A percentile compares a stretch with the other conserved stretches of the same genome.
phyloP scores from a whole-genome alignment of 2,329 filamentous ascomycete species.

The Incumbomyces delicatus region DNA sequence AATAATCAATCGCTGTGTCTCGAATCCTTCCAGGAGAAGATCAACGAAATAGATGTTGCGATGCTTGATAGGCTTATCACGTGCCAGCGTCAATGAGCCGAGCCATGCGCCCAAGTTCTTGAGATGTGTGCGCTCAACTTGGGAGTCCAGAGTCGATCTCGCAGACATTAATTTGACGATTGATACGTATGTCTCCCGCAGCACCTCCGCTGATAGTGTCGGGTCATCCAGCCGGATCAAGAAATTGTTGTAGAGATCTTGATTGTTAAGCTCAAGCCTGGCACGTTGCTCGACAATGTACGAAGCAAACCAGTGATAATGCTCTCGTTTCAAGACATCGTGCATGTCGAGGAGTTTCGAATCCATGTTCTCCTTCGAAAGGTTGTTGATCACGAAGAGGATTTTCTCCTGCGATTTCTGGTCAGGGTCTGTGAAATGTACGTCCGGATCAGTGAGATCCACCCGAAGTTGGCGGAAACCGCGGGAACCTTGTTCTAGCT shows the following conservation, averaged over 20 bases:
- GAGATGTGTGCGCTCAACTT: conserved; percentile 74
- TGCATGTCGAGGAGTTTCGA: conserved; percentile 75
- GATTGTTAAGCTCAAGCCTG: conserved; percentile 95
- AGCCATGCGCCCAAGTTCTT: conserved; percentile 95
- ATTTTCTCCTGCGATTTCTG: conserved; percentile 85
- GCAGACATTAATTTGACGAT: conserved; percentile 81
- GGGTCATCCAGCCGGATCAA: conserved; percentile 73
- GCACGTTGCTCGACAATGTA: conserved; percentile 93
- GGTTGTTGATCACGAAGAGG: conserved; percentile 91
- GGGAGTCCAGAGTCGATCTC: conserved; percentile 72
- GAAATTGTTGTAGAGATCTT: conserved; percentile 82
- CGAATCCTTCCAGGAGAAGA: conserved; percentile 82
- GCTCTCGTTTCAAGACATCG: conserved; percentile 64
- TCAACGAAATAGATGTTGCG: conserved; percentile 97
- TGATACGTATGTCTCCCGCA: conserved; percentile 84
- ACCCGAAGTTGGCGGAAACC: conserved; percentile 71
- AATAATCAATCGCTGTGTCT: conserved; percentile 80
- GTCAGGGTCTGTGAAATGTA: conserved; percentile 69
- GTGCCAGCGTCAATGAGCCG: conserved; percentile 81
- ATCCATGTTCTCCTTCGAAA: conserved; percentile 79
- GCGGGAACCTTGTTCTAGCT: conserved; percentile 27
- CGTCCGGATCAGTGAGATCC: conserved; percentile 55
- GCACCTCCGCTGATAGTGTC: conserved; percentile 73
- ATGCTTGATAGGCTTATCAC: conserved; percentile 91
- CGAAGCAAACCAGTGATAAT: conserved; percentile 93